Conservation (phyloP, 2,329 filamentous ascomycete genomes). For the Pyrenochaeta sp. region DNA sequence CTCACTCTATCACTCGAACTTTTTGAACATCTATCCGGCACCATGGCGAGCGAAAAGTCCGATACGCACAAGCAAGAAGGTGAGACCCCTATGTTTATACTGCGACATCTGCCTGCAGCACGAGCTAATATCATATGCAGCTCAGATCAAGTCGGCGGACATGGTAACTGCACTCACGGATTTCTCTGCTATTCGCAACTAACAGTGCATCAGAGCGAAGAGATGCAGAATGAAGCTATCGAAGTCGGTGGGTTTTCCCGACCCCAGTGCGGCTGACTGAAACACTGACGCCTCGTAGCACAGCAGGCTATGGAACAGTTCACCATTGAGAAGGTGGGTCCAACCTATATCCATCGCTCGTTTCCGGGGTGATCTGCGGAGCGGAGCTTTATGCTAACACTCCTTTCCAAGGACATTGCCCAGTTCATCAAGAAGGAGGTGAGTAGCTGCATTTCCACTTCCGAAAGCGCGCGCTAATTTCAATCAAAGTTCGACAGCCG, state of each 20-base stretch:
- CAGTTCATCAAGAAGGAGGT: constrained; percentile 96
- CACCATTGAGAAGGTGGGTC: constrained; percentile 73
- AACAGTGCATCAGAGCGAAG: constrained; percentile 74
- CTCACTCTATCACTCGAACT: constrained; percentile 1
- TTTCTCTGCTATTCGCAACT: constrained; percentile 8
- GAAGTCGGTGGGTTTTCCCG: constrained; percentile 79
- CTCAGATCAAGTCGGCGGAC: constrained; percentile 96
- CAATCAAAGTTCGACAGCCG: constrained; percentile 83
- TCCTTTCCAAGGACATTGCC: constrained; percentile 78
- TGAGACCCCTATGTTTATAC: constrained; percentile 56
- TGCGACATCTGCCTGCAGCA: constrained; percentile 13
- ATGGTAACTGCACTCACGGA: constrained; percentile 74
- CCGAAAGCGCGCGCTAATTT: constrained; percentile 24
- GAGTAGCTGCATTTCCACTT: constrained; percentile 5
- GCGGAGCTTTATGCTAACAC: constrained; percentile 12
- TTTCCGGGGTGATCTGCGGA: background rate
- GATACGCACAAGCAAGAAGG: constrained; percentile 61
- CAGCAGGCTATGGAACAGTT: constrained; percentile 76
- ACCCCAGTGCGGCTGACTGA: constrained; percentile 16
- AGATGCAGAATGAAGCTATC: constrained; percentile 95
- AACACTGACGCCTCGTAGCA: constrained; percentile 57
- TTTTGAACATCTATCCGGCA: constrained; percentile 16
- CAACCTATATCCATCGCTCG: background rate
- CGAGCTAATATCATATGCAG: constrained; percentile 60
- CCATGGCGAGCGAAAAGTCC: constrained; percentile 66